Percentiles rank a stretch among this genome's conserved stretches.
These are phyloP conservation scores for Cyclanthera cordifolia DNA, from an alignment of 306 rosid species.

Conservation along the genomic window DNA sequence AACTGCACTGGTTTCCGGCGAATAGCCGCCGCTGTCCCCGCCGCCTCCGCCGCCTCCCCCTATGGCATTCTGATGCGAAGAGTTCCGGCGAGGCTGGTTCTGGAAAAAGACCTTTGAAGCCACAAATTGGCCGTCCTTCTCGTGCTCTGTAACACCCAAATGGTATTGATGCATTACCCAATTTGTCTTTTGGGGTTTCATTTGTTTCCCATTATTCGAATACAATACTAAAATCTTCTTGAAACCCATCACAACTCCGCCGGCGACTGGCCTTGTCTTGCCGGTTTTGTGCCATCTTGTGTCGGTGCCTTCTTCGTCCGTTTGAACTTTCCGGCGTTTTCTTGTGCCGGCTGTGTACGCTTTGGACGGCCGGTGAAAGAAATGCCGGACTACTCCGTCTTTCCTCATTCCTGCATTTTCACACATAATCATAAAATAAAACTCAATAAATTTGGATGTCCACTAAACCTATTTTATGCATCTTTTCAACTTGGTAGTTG, in stretches of 20 bases:
- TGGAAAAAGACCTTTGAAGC: constrained; percentile 82
- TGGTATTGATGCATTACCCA: constrained; percentile 99
- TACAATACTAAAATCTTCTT: constrained; percentile 82
- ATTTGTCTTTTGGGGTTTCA: constrained; percentile 69
- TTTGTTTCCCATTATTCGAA: constrained; percentile 72
- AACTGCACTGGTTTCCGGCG: neutral
- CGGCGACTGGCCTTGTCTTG: constrained; percentile 55
- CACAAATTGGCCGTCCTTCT: constrained; percentile 76
- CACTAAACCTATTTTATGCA: no score
- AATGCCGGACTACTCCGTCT: constrained; percentile 79
- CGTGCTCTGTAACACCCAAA: constrained; percentile 67
- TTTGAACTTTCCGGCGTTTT: constrained; percentile 80
- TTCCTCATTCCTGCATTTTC: constrained; percentile 60
- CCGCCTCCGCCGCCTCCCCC: neutral
- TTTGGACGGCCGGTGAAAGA: constrained; percentile 83
- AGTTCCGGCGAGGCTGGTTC: constrained; percentile 55
- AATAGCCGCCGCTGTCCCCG: neutral
- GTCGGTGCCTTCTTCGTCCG: constrained; percentile 68
- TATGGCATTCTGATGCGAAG: neutral
- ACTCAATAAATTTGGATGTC: no score
- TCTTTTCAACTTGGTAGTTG: no score
- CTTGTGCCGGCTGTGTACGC: constrained; percentile 90
- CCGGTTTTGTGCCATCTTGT: constrained; percentile 98
- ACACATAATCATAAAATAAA: neutral
- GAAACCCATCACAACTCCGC: constrained; percentile 52